Base-by-base conservation (phyloP, 1,139 yeast species). In the Tardiomyces depauwii region DNA sequence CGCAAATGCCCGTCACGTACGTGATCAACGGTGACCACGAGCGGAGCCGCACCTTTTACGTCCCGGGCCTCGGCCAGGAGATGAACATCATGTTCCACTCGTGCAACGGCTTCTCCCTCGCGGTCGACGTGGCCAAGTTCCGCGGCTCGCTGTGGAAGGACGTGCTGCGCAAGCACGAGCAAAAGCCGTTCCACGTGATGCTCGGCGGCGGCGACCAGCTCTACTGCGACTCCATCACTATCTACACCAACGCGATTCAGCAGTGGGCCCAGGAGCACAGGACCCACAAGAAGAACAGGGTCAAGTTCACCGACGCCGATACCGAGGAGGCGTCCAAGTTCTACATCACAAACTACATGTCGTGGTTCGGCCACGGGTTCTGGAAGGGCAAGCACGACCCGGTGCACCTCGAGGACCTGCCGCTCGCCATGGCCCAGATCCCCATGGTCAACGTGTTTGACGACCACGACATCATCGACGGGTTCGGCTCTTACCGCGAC, bases 121-220 rank as follows among this genome's bases (percentile, higher is more conserved):
- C 75, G 2, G 82, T 85, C 2, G 85, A 80, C 49, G 80, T 95
- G 1, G 59, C 67, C 1, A 66, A 67, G 14, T 89, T 79, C 65
- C 76, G 78, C 39, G 85, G 89, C 13, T 80, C 87, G 3, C 67
- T 89, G 54, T 91, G 97, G 97, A 73, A 69, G 44, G 96, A 91
- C 60, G 94, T 89, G 2, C 59, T 89, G 57, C 69, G 74, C 27
- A 78, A 78, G 53, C 95, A 88, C 60, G 58, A 67, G 5, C 53
- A 59, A 9, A 64, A 71, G 42, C 89, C 82, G 43, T 87, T 85
- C 66, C 96, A 91, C 61, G 96, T 87, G 5, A 88, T 89, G 95
- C 70, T 89, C 40, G 97, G 97, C 18, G 97, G 97, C 44, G 98
- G 98, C 32, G 98, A 91, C 63, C 98, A 91, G 66, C 75, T 91